Conservation (phyloP, 2,329 filamentous ascomycete genomes). For the Tolypocladium guangdongense region DNA sequence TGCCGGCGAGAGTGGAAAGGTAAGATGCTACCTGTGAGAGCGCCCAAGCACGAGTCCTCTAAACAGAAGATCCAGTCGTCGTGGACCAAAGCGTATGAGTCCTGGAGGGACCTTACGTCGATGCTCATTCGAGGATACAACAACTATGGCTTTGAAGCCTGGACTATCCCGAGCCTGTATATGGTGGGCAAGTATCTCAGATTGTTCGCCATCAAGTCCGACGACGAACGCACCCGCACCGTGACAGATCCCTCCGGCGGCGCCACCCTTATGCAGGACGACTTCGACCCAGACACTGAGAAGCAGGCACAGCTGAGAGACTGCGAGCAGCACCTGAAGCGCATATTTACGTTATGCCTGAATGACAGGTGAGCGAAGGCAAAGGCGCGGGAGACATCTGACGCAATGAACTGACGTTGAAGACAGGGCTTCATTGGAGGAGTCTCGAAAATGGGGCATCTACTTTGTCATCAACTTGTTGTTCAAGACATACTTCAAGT, state of each 20-base stretch:
- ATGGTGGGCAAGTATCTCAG: conserved; percentile 77
- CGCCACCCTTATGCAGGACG: conserved; percentile 56
- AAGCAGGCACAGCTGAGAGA: conserved; percentile 84
- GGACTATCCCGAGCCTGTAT: conserved; percentile 89
- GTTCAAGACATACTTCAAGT: conserved; percentile 97
- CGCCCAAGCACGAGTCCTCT: conserved; percentile 1
- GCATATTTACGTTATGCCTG: conserved; percentile 82
- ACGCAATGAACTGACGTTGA: neutral
- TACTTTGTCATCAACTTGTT: conserved; percentile 91
- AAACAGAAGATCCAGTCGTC: conserved; percentile 33
- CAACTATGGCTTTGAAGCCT: conserved; percentile 65
- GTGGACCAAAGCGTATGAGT: conserved; percentile 74
- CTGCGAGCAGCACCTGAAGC: conserved; percentile 80
- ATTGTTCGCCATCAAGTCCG: conserved; percentile 82
- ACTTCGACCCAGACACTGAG: conserved; percentile 64
- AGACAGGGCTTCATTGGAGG: conserved; percentile 63
- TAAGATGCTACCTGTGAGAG: conserved; percentile 8
- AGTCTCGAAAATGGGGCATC: conserved; percentile 95
- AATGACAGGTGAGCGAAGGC: conserved; percentile 61
- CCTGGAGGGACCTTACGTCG: conserved; percentile 79
- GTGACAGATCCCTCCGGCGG: conserved; percentile 24
- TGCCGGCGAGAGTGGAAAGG: conserved; percentile 32
- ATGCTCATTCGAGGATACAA: conserved; percentile 73
- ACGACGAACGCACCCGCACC: conserved; percentile 49
- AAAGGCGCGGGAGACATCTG: too few species aligned